Percentiles rank a stretch among this genome's conserved stretches.
Conservation (phyloP, 257 asterid genomes). For the Solanum virginianum region DNA sequence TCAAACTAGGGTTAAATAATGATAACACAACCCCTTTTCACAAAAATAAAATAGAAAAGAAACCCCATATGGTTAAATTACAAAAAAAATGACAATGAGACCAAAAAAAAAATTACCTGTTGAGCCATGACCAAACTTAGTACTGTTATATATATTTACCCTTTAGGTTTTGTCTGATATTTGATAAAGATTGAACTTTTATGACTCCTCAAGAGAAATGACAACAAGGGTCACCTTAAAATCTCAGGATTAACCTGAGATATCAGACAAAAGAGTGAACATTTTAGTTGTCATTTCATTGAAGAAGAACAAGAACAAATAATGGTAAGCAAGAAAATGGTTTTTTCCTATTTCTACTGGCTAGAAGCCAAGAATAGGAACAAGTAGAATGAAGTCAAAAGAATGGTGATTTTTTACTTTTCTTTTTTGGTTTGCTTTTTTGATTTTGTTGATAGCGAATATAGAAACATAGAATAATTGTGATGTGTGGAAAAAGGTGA, state of each 20-base stretch:
- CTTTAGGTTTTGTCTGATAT: background rate
- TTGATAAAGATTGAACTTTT: background rate
- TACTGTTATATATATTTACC: background rate
- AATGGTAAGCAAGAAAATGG: background rate
- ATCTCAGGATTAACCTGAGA: background rate
- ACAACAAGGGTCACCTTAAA: background rate
- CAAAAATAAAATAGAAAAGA: background rate
- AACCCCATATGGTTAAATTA: background rate
- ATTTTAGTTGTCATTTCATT: background rate
- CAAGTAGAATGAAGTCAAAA: slow-evolving; percentile 5
- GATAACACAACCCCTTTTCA: background rate
- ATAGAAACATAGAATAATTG: slow-evolving; percentile 2
- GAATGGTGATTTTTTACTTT: background rate
- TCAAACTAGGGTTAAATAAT: background rate
- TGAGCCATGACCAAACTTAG: slow-evolving; percentile 7
- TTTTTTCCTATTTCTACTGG: background rate
- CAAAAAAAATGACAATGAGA: background rate
- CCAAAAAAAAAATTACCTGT: slow-evolving; percentile 3
- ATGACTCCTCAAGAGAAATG: background rate
- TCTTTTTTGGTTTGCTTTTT: background rate
- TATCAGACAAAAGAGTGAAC: background rate
- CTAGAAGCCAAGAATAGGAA: background rate
- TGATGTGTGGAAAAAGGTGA: background rate
- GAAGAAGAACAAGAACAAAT: background rate
- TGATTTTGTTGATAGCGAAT: slow-evolving; percentile 3